Evolutionary conservation across 1,139 yeast species (phyloP).

Genomic region (Nakaseomyces bracarensis): DNA sequence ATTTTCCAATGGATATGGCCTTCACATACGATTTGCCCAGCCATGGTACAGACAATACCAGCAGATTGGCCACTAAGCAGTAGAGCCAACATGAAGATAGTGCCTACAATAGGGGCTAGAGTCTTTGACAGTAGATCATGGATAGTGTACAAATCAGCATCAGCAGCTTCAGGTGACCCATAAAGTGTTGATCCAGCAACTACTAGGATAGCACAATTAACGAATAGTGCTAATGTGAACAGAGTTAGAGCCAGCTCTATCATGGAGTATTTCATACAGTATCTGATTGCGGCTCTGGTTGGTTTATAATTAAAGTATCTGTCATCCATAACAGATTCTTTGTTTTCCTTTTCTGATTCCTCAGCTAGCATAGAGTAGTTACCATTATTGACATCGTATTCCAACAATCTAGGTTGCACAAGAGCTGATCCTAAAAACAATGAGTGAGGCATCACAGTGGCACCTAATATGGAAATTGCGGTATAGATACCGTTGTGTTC

Average conservation of each 20-base stretch:
- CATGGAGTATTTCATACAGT: conserved; percentile 59
- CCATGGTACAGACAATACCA: conserved; percentile 79
- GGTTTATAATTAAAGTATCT: conserved; percentile 46
- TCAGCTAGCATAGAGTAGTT: conserved; percentile 27
- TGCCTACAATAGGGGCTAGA: conserved; percentile 67
- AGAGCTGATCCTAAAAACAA: conserved; percentile 67
- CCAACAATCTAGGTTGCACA: conserved; percentile 63
- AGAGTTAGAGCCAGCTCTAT: conserved; percentile 57
- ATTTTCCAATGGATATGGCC: conserved; percentile 73
- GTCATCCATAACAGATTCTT: conserved; percentile 19
- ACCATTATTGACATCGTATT: conserved; percentile 46
- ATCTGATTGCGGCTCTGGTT: conserved; percentile 52
- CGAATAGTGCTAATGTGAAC: conserved; percentile 68
- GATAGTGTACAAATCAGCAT: conserved; percentile 69
- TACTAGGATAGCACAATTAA: conserved; percentile 67
- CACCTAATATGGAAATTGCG: conserved; percentile 72
- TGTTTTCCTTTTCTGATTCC: conserved; percentile 14
- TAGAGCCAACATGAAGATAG: conserved; percentile 67
- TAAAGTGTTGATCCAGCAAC: conserved; percentile 69
- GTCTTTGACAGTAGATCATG: conserved; percentile 48
- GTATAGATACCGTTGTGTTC: conserved; percentile 58
- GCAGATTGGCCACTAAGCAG: conserved; percentile 74
- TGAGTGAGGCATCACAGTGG: conserved; percentile 80
- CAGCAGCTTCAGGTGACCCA: conserved; percentile 53
- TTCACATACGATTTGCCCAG: conserved; percentile 79